phyloP scores from a whole-genome alignment of 2,329 filamentous ascomycete species.

The Fusarium verrucosum region DNA sequence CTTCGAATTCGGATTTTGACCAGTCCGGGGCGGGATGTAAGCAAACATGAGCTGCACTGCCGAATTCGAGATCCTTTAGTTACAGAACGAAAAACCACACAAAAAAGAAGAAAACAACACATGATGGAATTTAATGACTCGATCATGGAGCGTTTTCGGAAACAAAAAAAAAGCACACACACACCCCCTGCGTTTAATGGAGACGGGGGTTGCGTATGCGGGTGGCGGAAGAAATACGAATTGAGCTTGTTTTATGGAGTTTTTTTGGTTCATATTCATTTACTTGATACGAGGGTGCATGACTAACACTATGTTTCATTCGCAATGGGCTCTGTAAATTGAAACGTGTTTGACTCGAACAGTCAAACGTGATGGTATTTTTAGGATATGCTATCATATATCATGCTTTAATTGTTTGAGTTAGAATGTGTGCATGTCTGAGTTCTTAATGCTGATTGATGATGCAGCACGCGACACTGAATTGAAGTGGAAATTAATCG shows the following conservation, averaged over 20 bases:
- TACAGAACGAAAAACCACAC: too few species aligned
- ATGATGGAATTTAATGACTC: slow-evolving; percentile 19
- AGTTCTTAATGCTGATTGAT: not conserved
- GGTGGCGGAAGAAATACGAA: slow-evolving; percentile 25
- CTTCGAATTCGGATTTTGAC: not conserved
- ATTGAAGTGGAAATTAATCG: not conserved
- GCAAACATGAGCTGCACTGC: slow-evolving; percentile 1
- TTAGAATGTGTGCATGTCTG: not conserved
- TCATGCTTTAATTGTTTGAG: not conserved
- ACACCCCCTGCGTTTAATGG: too few species aligned
- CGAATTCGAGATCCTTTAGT: not conserved
- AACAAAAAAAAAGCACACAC: too few species aligned
- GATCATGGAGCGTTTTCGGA: not conserved
- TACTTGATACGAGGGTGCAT: slow-evolving; percentile 36
- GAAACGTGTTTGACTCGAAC: slow-evolving; percentile 18
- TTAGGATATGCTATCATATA: slow-evolving; percentile 1
- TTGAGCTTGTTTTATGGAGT: slow-evolving; percentile 25
- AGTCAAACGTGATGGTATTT: slow-evolving; percentile 9
- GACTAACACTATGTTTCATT: slow-evolving; percentile 29
- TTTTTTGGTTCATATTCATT: too few species aligned
- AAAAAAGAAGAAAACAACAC: not conserved
- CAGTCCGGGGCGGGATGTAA: not conserved
- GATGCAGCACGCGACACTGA: not conserved
- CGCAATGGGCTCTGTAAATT: too few species aligned
- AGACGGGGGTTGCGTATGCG: slow-evolving; percentile 32